phyloP scores from a whole-genome alignment of 345 rosid genomes.

The Gynandropsis gynandra region DNA sequence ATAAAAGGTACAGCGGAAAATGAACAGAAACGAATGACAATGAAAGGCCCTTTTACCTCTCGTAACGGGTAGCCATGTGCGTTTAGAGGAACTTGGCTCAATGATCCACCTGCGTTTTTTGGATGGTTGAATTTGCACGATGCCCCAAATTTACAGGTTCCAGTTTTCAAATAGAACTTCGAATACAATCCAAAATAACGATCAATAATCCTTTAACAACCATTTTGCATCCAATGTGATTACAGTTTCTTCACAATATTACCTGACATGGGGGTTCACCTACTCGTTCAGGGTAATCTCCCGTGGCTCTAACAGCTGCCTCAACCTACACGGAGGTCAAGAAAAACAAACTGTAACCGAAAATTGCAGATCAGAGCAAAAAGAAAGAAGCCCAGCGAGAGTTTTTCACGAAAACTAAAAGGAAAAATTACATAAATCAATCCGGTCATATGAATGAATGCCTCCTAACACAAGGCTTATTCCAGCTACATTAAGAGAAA shows the following conservation, averaged over 20 bases:
- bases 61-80: constrained; percentile 71
- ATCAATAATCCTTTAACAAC: not conserved
- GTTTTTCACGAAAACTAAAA: too few relatives aligned
- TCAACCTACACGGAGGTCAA: constrained; percentile 38
- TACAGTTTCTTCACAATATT: constrained; percentile 4
- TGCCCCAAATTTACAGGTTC: constrained; percentile 91
- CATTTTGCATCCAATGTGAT: not conserved
- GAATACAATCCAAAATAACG: constrained; percentile 9
- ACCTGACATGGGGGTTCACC: constrained; percentile 91
- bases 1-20: too few relatives aligned
- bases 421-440: too few relatives aligned
- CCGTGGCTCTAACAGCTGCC: constrained; percentile 70
- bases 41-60: constrained; percentile 38
- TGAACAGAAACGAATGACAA: not conserved
- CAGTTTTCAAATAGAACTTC: constrained; percentile 83
- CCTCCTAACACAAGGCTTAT: too few relatives aligned
- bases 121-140: constrained; percentile 98
- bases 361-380: too few relatives aligned
- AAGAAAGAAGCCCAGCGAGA: too few relatives aligned
- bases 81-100: constrained; percentile 56
- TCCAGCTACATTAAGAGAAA: too few relatives aligned
- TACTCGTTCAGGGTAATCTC: constrained; percentile 76
- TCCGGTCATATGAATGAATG: too few relatives aligned
- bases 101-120: constrained; percentile 60
- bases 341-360: not conserved